These are phyloP conservation scores for Mayamaea pseudoterrestris DNA, from an alignment of 108 stramenopile genomes.

Conservation along the genomic window DNA sequence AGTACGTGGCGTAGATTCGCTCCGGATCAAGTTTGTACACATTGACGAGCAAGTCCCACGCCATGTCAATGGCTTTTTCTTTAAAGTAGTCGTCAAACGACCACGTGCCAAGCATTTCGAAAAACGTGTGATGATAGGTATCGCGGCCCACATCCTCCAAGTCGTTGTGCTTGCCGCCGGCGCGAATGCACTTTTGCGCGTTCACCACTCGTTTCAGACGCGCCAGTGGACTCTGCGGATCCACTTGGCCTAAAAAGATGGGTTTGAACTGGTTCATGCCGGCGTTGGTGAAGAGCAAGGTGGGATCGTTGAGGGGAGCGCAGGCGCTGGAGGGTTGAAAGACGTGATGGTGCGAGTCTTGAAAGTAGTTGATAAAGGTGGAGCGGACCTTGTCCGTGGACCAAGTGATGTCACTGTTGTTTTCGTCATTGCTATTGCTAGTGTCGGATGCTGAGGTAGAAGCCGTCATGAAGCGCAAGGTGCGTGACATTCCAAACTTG, in stretches of 20 bases:
- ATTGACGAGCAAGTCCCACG: slow-evolving; percentile 89
- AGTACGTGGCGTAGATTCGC: slow-evolving; percentile 96
- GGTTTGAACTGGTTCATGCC: slow-evolving; percentile 99
- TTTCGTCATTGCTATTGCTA: too few relatives aligned
- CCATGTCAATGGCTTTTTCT: slow-evolving; percentile 87
- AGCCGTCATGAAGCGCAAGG: too few relatives aligned
- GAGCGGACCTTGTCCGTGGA: slow-evolving; percentile 82
- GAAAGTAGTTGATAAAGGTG: slow-evolving; percentile 92
- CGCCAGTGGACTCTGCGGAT: slow-evolving; percentile 63
- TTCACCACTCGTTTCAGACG: slow-evolving; percentile 79
- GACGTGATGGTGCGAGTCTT: slow-evolving; percentile 32
- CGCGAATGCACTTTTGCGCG: slow-evolving; percentile 98
- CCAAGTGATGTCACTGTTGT: slow-evolving; percentile 82
- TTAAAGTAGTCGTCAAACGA: slow-evolving; percentile 94
- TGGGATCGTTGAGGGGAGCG: slow-evolving; percentile 92
- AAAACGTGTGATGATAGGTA: slow-evolving; percentile 99
- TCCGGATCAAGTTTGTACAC: slow-evolving; percentile 78
- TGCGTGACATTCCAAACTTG: too few relatives aligned
- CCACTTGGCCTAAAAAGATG: slow-evolving; percentile 89
- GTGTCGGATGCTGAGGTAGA: too few relatives aligned
- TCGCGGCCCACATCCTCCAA: slow-evolving; percentile 98
- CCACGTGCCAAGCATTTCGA: slow-evolving; percentile 98
- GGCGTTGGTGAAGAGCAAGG: slow-evolving; percentile 96
- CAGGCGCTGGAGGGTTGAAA: slow-evolving; percentile 77
- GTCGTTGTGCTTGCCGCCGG: slow-evolving; percentile 99